A percentile compares a stretch with the other conserved stretches of the same genome.
Conservation (phyloP, 2,329 filamentous ascomycete species). For the Daldinia sp. region DNA sequence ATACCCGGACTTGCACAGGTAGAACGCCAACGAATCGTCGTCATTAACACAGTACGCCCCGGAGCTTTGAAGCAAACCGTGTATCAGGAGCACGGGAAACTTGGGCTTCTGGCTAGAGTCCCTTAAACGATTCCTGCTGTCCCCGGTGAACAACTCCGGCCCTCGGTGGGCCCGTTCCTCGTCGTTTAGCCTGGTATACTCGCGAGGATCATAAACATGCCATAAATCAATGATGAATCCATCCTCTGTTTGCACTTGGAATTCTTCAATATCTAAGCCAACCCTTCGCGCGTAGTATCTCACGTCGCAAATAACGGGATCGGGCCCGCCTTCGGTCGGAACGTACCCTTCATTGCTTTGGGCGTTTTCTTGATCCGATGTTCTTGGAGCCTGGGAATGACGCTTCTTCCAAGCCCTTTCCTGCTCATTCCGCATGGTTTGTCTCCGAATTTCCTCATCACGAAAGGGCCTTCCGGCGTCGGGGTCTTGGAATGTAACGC, state of each 20-base stretch:
- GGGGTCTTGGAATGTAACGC: conserved; percentile 67
- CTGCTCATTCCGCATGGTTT: conserved; percentile 62
- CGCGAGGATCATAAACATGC: conserved; percentile 86
- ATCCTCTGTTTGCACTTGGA: conserved; percentile 90
- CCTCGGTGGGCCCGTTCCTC: conserved; percentile 62
- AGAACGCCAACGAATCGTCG: conserved; percentile 89
- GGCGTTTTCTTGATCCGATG: conserved; percentile 54
- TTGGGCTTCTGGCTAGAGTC: conserved; percentile 59
- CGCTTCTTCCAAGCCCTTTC: conserved; percentile 69
- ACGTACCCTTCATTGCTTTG: conserved; percentile 64
- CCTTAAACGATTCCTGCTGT: conserved; percentile 49
- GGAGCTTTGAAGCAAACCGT: conserved; percentile 86
- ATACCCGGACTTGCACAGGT: conserved; percentile 88
- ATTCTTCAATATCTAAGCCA: conserved; percentile 83
- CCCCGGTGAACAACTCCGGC: conserved; percentile 68
- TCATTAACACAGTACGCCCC: conserved; percentile 92
- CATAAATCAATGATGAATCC: conserved; percentile 89
- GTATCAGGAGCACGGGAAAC: conserved; percentile 87
- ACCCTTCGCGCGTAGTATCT: conserved; percentile 88
- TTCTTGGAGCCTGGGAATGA: conserved; percentile 48
- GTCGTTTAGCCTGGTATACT: conserved; percentile 64
- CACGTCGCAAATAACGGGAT: conserved; percentile 80
- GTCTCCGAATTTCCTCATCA: conserved; percentile 73
- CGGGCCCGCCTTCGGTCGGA: conserved; percentile 81
- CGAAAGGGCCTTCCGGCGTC: conserved; percentile 71